phyloP scores from a whole-genome alignment of 139 green algal species.

The Bryopsis sp. region DNA sequence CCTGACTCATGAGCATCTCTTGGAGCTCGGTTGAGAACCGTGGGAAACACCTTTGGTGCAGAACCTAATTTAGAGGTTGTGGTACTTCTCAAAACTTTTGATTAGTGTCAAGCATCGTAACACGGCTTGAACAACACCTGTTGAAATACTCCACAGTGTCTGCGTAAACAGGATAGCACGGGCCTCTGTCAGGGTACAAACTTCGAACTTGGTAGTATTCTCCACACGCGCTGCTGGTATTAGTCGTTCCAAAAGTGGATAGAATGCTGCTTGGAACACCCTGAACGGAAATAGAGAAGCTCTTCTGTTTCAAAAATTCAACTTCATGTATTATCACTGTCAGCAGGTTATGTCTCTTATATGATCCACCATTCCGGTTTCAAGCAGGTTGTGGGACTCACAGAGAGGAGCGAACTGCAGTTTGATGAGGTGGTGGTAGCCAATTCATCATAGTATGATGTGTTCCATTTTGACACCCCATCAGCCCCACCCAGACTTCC shows the following conservation, averaged over 20 bases:
- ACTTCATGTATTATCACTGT: too few relatives aligned
- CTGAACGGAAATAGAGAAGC: too few relatives aligned
- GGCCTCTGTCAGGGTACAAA: constrained; percentile 49
- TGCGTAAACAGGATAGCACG: constrained; percentile 57
- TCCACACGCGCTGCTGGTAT: constrained; percentile 19
- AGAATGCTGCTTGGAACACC: not conserved
- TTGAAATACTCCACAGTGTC: constrained; percentile 44
- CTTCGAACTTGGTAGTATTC: constrained; percentile 41
- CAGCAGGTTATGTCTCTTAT: too few relatives aligned
- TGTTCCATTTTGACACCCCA: constrained; percentile 11
- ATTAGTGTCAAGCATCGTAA: not conserved
- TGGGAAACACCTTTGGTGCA: constrained; percentile 42
- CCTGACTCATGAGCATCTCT: constrained; percentile 14
- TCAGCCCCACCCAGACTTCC: constrained; percentile 21
- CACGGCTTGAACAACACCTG: constrained; percentile 27
- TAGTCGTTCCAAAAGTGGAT: not conserved
- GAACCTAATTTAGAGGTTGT: too few relatives aligned
- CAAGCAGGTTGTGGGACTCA: too few relatives aligned
- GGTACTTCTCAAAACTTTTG: not conserved
- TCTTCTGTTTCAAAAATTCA: too few relatives aligned
- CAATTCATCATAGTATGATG: constrained; percentile 35
- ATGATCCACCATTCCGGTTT: too few relatives aligned
- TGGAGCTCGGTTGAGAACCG: constrained; percentile 28
- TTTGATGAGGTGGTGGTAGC: too few relatives aligned
- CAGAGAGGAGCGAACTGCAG: too few relatives aligned